These are phyloP conservation scores for Stylosanthes scabra DNA, from an alignment of 331 rosid species.

Conservation along the genomic window DNA sequence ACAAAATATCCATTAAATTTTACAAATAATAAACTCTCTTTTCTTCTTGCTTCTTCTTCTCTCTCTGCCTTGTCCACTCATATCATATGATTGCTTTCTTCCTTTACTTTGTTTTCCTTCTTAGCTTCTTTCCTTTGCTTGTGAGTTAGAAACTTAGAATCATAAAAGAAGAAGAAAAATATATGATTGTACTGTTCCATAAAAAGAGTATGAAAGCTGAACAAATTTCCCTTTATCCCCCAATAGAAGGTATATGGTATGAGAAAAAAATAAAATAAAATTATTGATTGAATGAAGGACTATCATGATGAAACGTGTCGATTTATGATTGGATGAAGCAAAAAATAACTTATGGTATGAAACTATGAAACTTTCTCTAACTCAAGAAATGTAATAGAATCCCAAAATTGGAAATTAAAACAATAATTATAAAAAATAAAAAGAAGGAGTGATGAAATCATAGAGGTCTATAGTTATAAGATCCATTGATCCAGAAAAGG, in stretches of 20 bases:
- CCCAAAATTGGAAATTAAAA: slow-evolving; percentile 19
- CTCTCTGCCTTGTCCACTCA: background rate
- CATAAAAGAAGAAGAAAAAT: slow-evolving; percentile 10
- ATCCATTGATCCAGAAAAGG: slow-evolving; percentile 36
- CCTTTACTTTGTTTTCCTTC: slow-evolving; percentile 17
- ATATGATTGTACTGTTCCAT: slow-evolving; percentile 47
- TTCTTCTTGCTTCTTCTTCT: no score
- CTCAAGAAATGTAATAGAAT: slow-evolving; percentile 24
- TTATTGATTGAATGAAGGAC: background rate
- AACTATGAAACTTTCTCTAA: background rate
- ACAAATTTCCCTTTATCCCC: slow-evolving; percentile 40
- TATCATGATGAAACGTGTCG: slow-evolving; percentile 49
- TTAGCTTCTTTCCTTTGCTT: slow-evolving; percentile 14
- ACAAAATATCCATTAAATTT: slow-evolving; percentile 25
- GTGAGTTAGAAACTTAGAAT: slow-evolving; percentile 11
- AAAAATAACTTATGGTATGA: background rate
- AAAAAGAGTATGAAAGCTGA: slow-evolving; percentile 34
- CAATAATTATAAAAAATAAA: background rate
- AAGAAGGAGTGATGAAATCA: background rate
- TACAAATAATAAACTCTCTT: slow-evolving; percentile 16
- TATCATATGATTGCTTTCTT: slow-evolving; percentile 43
- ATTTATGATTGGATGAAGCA: slow-evolving; percentile 45
- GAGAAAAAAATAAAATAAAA: no score
- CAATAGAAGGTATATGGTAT: slow-evolving; percentile 26
- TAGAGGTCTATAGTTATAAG: background rate